Conservation (phyloP, 2,329 filamentous ascomycete genomes). For the Domatiomyces catenatus region DNA sequence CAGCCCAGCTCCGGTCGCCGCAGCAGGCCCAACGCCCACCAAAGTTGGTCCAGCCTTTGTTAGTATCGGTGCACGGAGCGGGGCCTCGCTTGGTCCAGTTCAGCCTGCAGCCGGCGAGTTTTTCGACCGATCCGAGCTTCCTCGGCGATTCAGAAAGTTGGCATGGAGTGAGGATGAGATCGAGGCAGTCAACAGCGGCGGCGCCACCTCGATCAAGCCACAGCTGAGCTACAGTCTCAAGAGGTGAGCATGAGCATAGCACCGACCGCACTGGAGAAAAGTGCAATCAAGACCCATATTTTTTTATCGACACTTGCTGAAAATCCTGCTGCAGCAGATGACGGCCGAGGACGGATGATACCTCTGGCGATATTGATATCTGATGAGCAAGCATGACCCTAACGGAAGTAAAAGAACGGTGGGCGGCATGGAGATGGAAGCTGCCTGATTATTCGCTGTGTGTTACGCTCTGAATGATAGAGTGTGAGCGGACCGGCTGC, state of each 20-base stretch:
- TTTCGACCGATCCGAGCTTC: constrained; percentile 83
- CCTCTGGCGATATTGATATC: not conserved
- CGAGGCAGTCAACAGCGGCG: constrained; percentile 86
- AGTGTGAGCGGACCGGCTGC: not conserved
- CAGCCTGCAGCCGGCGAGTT: constrained; percentile 55
- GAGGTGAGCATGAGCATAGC: not conserved
- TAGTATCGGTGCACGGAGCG: constrained; percentile 45
- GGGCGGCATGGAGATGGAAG: not conserved
- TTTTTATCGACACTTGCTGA: not conserved
- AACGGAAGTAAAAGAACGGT: not conserved
- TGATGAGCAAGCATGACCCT: not conserved
- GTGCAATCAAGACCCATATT: not conserved
- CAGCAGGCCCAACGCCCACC: constrained; percentile 12
- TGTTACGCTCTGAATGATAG: not conserved
- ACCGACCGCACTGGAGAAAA: not conserved
- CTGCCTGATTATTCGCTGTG: not conserved
- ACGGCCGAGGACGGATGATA: not conserved
- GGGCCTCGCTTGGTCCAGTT: constrained; percentile 57
- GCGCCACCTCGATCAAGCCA: constrained; percentile 43
- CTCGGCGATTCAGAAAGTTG: constrained; percentile 61
- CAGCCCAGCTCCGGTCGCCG: constrained; percentile 14
- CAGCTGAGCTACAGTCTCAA: not conserved
- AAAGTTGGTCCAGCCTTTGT: constrained; percentile 16
- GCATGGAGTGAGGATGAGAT: constrained; percentile 72
- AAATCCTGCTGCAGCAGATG: not conserved